A percentile compares a stretch with the other conserved stretches of the same genome.
These are phyloP conservation scores for Diatrype stigma DNA, from an alignment of 2,329 filamentous ascomycete species.

Conservation along the genomic window DNA sequence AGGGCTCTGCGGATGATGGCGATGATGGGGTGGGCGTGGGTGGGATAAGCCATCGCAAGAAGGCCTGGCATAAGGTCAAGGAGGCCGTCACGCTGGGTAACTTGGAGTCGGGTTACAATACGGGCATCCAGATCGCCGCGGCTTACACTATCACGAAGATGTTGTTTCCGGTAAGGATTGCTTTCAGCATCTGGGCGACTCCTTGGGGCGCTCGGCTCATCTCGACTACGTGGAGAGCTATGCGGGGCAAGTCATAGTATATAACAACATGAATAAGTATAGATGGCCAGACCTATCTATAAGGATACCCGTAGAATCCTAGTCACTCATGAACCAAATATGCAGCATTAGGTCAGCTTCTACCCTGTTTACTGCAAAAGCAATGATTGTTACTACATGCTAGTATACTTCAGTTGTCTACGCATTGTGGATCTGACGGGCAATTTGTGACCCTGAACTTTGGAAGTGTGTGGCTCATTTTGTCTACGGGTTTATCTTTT, in stretches of 20 bases:
- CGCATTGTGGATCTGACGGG: no score
- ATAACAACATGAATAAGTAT: background rate
- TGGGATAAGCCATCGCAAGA: background rate
- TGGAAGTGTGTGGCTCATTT: no score
- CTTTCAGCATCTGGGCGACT: slow-evolving; percentile 79
- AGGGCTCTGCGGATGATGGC: slow-evolving; percentile 8
- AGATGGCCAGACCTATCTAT: no score
- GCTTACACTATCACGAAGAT: slow-evolving; percentile 90
- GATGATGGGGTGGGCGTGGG: slow-evolving; percentile 8
- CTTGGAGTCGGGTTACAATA: slow-evolving; percentile 39
- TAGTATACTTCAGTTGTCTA: no score
- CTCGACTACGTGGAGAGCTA: slow-evolving; percentile 32
- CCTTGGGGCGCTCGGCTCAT: slow-evolving; percentile 82
- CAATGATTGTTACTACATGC: no score
- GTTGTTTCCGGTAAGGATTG: slow-evolving; percentile 71
- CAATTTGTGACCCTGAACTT: no score
- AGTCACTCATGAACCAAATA: no score
- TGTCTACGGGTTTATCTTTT: no score
- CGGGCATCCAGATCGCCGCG: slow-evolving; percentile 71
- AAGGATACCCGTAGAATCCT: no score
- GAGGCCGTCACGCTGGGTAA: slow-evolving; percentile 21
- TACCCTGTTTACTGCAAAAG: no score
- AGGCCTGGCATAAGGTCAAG: slow-evolving; percentile 19
- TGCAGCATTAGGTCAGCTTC: no score
- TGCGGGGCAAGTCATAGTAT: slow-evolving; percentile 16